A percentile compares a stretch with the other conserved stretches of the same genome.
These are phyloP conservation scores for Leishmania guyanensis DNA, from an alignment of 208 protist species.

Conservation along the genomic window DNA sequence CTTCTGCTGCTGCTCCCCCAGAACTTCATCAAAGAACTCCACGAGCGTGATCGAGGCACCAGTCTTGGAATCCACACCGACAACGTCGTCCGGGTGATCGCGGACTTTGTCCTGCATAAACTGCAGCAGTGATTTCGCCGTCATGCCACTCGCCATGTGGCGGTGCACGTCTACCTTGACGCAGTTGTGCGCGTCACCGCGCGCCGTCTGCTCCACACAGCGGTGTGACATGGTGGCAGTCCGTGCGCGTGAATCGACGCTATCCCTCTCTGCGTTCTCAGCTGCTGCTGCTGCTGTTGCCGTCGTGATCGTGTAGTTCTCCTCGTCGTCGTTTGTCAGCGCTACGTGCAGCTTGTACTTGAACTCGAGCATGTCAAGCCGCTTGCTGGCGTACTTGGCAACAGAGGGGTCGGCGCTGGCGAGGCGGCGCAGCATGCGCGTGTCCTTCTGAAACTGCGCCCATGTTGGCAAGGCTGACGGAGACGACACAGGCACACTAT, in stretches of 20 bases:
- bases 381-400: slow-evolving; percentile 74
- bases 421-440: slow-evolving; percentile 46
- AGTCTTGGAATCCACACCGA: slow-evolving; percentile 50
- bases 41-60: slow-evolving; percentile 43
- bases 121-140: slow-evolving; percentile 65
- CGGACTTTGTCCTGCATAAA: slow-evolving; percentile 76
- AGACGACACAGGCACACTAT: neutral
- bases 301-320: slow-evolving; percentile 25
- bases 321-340: slow-evolving; percentile 81
- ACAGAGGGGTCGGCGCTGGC: slow-evolving; percentile 40
- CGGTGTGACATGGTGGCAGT: neutral
- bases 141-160: slow-evolving; percentile 80
- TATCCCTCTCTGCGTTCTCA: neutral
- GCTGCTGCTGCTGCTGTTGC: neutral
- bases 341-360: slow-evolving; percentile 83
- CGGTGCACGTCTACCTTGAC: slow-evolving; percentile 89
- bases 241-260: neutral
- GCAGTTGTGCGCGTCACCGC: slow-evolving; percentile 77
- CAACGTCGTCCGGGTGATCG: slow-evolving; percentile 67
- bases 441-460: slow-evolving; percentile 65
- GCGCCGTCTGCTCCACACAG: slow-evolving; percentile 27
- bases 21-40: slow-evolving; percentile 37
- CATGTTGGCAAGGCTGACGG: slow-evolving; percentile 58
- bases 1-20: slow-evolving; percentile 11
- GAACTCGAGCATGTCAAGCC: slow-evolving; percentile 81